Conservation (phyloP, 2,329 filamentous ascomycete genomes). For the Colletotrichum sp. region DNA sequence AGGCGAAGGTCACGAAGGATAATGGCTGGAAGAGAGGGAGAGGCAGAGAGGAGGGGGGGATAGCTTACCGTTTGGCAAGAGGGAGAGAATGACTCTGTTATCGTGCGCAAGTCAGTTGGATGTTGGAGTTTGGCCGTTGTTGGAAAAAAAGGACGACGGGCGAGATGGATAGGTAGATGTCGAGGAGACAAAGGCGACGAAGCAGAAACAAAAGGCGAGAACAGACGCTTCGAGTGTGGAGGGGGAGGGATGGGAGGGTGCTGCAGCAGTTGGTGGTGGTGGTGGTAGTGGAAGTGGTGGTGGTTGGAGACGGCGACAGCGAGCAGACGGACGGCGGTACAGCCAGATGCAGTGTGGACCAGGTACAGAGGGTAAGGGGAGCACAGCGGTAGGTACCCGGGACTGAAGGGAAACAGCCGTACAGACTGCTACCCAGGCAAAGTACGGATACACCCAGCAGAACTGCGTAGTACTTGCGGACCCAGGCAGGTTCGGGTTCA, state of each 20-base stretch:
- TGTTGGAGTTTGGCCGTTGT: neutral
- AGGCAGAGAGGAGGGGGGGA: neutral
- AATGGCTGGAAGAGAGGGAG: neutral
- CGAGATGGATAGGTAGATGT: neutral
- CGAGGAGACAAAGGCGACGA: neutral
- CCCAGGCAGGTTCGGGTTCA: neutral
- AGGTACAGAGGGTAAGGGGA: neutral
- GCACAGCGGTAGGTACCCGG: neutral
- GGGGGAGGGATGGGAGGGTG: neutral
- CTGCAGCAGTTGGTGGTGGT: neutral
- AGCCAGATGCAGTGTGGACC: neutral
- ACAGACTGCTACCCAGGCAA: neutral
- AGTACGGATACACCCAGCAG: neutral
- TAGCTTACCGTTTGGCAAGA: neutral
- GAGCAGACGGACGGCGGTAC: neutral
- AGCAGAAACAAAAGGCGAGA: neutral
- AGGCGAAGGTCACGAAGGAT: neutral
- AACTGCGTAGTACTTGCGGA: neutral
- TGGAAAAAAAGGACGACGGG: neutral
- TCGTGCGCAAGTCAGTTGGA: neutral
- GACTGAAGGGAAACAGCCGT: neutral
- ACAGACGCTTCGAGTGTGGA: conserved; percentile 6
- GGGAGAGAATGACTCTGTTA: neutral
- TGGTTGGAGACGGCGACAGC: neutral
- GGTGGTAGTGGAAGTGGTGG: neutral